Evolutionary conservation across 495 filamentous ascomycete species (phyloP).

Genomic region (Sordaria brevicollis): DNA sequence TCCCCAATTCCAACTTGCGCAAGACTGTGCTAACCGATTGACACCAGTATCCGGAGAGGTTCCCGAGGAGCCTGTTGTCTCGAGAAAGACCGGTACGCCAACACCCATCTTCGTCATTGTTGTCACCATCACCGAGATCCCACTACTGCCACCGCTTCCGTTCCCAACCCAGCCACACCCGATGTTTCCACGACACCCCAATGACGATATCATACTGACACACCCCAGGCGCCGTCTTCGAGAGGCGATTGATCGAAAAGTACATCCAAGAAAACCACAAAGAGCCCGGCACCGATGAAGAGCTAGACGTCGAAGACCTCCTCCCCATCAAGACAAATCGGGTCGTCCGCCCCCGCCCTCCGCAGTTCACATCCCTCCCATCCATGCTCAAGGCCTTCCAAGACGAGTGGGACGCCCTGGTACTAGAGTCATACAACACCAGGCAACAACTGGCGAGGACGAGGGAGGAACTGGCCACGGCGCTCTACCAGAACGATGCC

Average conservation of each 20-base stretch:
- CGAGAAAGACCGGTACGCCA: conserved; percentile 77
- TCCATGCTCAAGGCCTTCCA: conserved; percentile 95
- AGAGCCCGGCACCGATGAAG: conserved; percentile 86
- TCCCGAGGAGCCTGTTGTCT: conserved; percentile 89
- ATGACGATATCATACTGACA: conserved; percentile 12
- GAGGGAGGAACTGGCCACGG: conserved; percentile 83
- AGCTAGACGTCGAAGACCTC: conserved; percentile 75
- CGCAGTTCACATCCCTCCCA: conserved; percentile 91
- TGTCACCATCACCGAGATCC: neutral
- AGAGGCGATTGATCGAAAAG: conserved; percentile 88
- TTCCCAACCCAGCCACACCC: neutral
- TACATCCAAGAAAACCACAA: conserved; percentile 92
- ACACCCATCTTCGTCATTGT: neutral
- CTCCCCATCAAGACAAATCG: conserved; percentile 75
- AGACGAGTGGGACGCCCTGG: conserved; percentile 94
- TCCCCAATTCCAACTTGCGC: neutral
- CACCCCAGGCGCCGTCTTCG: conserved; percentile 68
- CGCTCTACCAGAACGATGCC: conserved; percentile 93
- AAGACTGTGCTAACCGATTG: conserved; percentile 6
- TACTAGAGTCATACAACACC: conserved; percentile 80
- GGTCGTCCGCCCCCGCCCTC: conserved; percentile 78
- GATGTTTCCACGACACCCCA: neutral
- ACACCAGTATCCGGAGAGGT: conserved; percentile 89
- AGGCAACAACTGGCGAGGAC: conserved; percentile 82
- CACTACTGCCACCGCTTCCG: neutral